Percentiles rank a stretch among this genome's conserved stretches.
Conservation (phyloP, 2,329 filamentous ascomycete genomes). For the Aspergillus neoniger region DNA sequence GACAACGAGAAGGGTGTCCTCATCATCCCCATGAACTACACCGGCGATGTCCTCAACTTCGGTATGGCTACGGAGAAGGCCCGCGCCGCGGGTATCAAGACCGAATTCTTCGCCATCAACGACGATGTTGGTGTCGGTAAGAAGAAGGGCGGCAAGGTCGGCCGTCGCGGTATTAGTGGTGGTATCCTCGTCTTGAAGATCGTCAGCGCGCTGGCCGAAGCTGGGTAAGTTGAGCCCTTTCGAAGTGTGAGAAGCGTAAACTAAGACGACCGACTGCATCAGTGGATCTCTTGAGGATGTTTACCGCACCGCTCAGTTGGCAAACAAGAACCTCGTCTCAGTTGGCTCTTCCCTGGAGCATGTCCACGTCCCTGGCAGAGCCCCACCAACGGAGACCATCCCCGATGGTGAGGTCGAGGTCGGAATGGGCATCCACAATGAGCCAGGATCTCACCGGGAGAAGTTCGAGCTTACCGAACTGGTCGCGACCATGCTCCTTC, state of each 20-base stretch:
- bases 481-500: slow-evolving; percentile 63
- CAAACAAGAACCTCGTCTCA: slow-evolving; percentile 75
- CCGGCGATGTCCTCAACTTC: slow-evolving; percentile 86
- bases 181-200: slow-evolving; percentile 93
- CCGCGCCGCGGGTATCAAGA: slow-evolving; percentile 71
- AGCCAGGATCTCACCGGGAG: slow-evolving; percentile 57
- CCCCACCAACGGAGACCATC: slow-evolving; percentile 54
- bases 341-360: slow-evolving; percentile 85
- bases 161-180: slow-evolving; percentile 84
- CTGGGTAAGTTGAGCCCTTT: slow-evolving; percentile 52
- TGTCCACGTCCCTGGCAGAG: slow-evolving; percentile 87
- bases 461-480: slow-evolving; percentile 53
- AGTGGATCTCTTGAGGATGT: slow-evolving; percentile 67
- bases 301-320: slow-evolving; percentile 68
- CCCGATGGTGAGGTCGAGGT: slow-evolving; percentile 63
- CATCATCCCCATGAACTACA: slow-evolving; percentile 96
- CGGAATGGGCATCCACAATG: slow-evolving; percentile 74
- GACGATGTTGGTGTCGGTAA: slow-evolving; percentile 91
- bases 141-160: slow-evolving; percentile 83
- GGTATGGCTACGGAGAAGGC: slow-evolving; percentile 93
- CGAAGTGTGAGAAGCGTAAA: background rate
- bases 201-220: slow-evolving; percentile 76
- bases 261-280: slow-evolving; percentile 1
- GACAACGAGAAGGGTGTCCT: slow-evolving; percentile 73
- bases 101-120: slow-evolving; percentile 87